Base-by-base conservation (phyloP, 78 protist genomes). In the Dictyostelium citrinum region DNA sequence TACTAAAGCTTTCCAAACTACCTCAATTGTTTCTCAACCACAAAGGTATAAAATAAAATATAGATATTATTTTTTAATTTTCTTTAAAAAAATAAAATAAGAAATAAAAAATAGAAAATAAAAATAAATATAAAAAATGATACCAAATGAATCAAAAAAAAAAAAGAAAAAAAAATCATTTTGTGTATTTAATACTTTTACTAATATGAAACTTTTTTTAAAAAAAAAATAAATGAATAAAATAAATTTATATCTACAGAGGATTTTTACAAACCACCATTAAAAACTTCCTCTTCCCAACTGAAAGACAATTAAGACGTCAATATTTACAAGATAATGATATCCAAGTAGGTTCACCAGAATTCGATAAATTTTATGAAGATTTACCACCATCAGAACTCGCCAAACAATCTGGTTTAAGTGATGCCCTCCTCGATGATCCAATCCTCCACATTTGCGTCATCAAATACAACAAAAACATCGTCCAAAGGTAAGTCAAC, bases 361-460 rank as follows among this genome's bases (percentile, higher is more conserved):
- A 58, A 33, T 88, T 88, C 37, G 93, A 88, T 46, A 61, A 58
- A 43, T 88, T 67, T 79, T 88, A 88, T 64, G 79, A 46, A 24
- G 45, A 88, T 24, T 24, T 33, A 29, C 17, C 37, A 29, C 84
- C 33, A 78, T 49, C 86, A 17, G 35, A 88, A 68, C 31, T 88
- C 20, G 64, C 93, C 5, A 24, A 76, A 37, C 72, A 76, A 43
- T 41, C 81, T 27, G 85, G 85, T 78, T 70, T 88, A 45, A 49
- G 70, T 41, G 93, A 88, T 88, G 93, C 93, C 24, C 85, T 88
- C 72, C 85, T 88, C 11, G 93, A 88, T 24, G 93, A 88, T 43
- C 81, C 93, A 78, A 75, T 88, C 60, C 85, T 88, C 84, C 93
- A 88, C 85, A 46, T 88, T 49, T 58, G 84, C 22, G 93, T 88